phyloP scores from a whole-genome alignment of 2,329 filamentous ascomycete genomes.

The Calonectria ilicicola region DNA sequence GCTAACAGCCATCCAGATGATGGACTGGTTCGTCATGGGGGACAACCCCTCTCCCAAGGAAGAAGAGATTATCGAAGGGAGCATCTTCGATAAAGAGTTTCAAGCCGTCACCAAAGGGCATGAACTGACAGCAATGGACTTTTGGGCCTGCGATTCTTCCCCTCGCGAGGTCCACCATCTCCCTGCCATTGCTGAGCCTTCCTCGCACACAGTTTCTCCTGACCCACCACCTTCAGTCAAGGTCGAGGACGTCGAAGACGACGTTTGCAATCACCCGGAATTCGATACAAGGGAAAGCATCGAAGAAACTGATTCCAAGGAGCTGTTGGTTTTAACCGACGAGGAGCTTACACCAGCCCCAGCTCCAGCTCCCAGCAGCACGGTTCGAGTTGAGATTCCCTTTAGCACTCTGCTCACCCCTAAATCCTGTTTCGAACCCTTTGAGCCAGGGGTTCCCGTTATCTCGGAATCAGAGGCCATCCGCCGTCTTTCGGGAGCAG shows the following conservation, averaged over 20 bases:
- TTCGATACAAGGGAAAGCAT: not conserved
- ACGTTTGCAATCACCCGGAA: slow-evolving; percentile 9
- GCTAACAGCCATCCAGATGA: slow-evolving; percentile 11
- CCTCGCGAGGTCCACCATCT: not conserved
- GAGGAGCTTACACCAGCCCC: not conserved
- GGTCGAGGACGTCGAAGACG: slow-evolving; percentile 14
- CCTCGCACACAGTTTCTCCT: slow-evolving; percentile 21
- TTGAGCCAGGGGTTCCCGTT: slow-evolving; percentile 41
- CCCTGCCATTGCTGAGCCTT: slow-evolving; percentile 1
- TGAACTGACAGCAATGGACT: not conserved
- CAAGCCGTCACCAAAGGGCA: slow-evolving; percentile 15
- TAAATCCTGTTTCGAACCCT: slow-evolving; percentile 47
- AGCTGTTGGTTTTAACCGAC: too few relatives aligned
- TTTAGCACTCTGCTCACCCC: slow-evolving; percentile 43
- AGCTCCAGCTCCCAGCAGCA: not conserved
- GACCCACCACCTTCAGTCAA: slow-evolving; percentile 1
- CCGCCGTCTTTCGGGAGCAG: slow-evolving; percentile 11
- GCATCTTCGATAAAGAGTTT: slow-evolving; percentile 23
- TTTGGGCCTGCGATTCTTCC: not conserved
- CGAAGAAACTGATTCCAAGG: not conserved
- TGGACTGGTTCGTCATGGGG: slow-evolving; percentile 17
- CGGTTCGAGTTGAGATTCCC: slow-evolving; percentile 43
- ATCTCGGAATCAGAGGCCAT: slow-evolving; percentile 39
- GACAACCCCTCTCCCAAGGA: slow-evolving; percentile 12
- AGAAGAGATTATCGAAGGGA: slow-evolving; percentile 10